phyloP scores from a whole-genome alignment of 768 basidiomycete species.

The Naematelia aurantialba region DNA sequence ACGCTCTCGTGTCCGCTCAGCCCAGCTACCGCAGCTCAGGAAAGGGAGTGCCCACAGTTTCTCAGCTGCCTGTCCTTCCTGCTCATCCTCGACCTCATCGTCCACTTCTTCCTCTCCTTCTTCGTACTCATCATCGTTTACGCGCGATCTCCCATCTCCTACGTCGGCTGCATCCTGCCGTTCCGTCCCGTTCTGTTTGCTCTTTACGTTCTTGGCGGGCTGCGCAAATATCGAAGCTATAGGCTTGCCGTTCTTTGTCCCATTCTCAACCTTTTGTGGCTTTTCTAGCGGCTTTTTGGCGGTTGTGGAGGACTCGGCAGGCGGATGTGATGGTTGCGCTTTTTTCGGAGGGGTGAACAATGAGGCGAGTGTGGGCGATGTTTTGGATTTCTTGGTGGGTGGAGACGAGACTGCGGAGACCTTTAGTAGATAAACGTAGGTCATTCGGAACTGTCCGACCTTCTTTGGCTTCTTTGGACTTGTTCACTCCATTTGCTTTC shows the following conservation, averaged over 20 bases:
- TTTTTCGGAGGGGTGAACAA: conserved; percentile 16
- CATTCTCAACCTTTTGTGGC: conserved; percentile 12
- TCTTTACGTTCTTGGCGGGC: conserved; percentile 19
- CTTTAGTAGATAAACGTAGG: not conserved
- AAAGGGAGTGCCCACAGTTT: conserved; percentile 57
- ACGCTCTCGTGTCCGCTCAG: conserved; percentile 25
- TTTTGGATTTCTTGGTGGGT: conserved; percentile 37
- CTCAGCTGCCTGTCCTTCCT: conserved; percentile 55
- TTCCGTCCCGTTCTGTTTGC: conserved; percentile 9
- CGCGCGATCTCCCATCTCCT: not conserved
- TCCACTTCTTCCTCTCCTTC: conserved; percentile 50
- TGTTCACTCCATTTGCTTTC: not conserved
- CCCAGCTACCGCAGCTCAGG: conserved; percentile 18
- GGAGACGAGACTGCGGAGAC: conserved; percentile 22
- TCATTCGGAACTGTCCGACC: not conserved
- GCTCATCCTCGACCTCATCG: conserved; percentile 46
- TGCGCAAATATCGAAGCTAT: conserved; percentile 43
- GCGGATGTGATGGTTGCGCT: conserved; percentile 6
- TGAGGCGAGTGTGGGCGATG: conserved; percentile 19
- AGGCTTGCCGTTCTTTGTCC: conserved; percentile 22
- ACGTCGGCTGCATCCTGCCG: conserved; percentile 17
- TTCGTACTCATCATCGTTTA: conserved; percentile 49
- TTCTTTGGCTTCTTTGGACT: not conserved
- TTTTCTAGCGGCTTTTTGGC: not conserved
- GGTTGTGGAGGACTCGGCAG: not conserved